Evolutionary conservation across 345 rosid genomes (phyloP), one percentile per base, ranked within the genome.

Genomic region (Conringia planisiliqua): DNA sequence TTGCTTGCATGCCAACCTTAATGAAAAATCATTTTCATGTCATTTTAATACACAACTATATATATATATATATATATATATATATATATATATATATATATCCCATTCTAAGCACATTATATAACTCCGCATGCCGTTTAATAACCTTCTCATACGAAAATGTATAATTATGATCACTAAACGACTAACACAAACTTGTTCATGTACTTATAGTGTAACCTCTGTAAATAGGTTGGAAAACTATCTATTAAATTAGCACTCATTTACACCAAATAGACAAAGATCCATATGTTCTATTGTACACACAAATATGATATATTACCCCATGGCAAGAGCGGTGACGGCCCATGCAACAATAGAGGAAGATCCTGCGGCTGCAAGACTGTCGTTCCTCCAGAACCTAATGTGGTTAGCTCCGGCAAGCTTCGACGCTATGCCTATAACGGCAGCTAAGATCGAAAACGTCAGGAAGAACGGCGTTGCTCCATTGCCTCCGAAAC

Each of bases 401-500:
- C 98, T 79, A 60, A 92, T 83, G 78, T 90, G 99, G 68, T 76
- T 81, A 10, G 85, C 91, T 10, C 96, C 97, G 0, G 88, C 84
- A 9, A 90, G 69, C 78, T 95, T 95, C 1, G 97, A 92, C 0
- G 76, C 86, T 60, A 92, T 54, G 1, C 97, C 99, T 18, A 85
- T 61, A 27, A 92, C 96, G 0, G 85, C 83, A 0, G 97, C 96
- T 68, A 87, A 57, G 0, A 89, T 78, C 0, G 93, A 61, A 42
- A 95, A 89, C 5, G 80, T 78, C 75, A 95, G 64, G 80, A 92
- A 95, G 68, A 95, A 86, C 59, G 78, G 71, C 0, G 99, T 95
- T 33, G 97, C 99, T 40, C 96, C 99, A 30, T 92, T 92, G 22
- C 92, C 97, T 54, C 93, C 97, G 29, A 95, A 87, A 78, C 99